These are phyloP conservation scores for Hyaloscypha variabilis DNA, from an alignment of 495 filamentous ascomycete genomes.

Conservation along the genomic window DNA sequence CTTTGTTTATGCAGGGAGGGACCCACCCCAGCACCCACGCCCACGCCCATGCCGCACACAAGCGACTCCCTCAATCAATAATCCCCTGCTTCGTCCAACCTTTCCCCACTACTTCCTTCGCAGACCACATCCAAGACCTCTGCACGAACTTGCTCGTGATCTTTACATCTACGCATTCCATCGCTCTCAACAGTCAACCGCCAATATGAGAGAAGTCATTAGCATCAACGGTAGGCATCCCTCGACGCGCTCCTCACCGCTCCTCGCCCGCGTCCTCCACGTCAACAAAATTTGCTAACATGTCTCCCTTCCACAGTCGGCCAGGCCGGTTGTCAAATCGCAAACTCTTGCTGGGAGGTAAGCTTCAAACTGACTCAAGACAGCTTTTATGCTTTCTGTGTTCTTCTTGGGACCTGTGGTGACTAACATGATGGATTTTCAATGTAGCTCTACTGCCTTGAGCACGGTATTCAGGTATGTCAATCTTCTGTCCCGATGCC, in stretches of 20 bases:
- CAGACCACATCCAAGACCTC: constrained; percentile 34
- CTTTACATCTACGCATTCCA: constrained; percentile 23
- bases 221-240: constrained; percentile 90
- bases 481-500: constrained; percentile 10
- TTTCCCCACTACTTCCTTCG: constrained; percentile 31
- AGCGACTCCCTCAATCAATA: constrained; percentile 32
- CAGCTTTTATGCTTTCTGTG: constrained; percentile 1
- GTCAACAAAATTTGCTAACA: constrained; percentile 30
- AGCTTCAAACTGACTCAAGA: constrained; percentile 39
- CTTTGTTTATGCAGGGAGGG: constrained; percentile 29
- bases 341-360: constrained; percentile 99
- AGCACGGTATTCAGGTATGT: constrained; percentile 98
- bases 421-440: constrained; percentile 32
- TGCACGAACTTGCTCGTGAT: constrained; percentile 28
- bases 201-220: constrained; percentile 98
- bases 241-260: constrained; percentile 33
- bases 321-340: constrained; percentile 99
- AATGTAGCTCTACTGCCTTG: constrained; percentile 94
- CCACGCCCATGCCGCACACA: constrained; percentile 26
- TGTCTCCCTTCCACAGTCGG: constrained; percentile 70
- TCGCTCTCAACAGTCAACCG: constrained; percentile 32
- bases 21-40: too few species aligned
- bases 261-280: constrained; percentile 24
- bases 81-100: constrained; percentile 32
- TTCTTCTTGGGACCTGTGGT: constrained; percentile 8